phyloP scores from a whole-genome alignment of 352 stramenopile species.

The Globisporangium mamillatum region DNA sequence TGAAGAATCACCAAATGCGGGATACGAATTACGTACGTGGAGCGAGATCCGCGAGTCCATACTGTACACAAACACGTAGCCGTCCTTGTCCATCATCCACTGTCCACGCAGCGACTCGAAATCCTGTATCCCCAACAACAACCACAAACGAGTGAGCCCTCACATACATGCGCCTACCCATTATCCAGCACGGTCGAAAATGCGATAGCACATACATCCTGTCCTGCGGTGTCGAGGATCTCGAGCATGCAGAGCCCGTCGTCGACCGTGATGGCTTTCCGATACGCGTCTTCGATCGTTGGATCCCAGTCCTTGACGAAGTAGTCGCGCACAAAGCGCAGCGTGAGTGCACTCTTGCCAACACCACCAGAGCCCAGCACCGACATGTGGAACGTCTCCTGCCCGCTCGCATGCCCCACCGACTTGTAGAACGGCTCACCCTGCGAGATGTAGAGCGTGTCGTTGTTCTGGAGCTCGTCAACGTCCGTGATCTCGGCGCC shows the following conservation, averaged over 20 bases:
- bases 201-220: slow-evolving; percentile 61
- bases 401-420: slow-evolving; percentile 51
- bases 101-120: slow-evolving; percentile 87
- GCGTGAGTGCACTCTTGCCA: slow-evolving; percentile 89
- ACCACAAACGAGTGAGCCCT: neutral
- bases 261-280: slow-evolving; percentile 84
- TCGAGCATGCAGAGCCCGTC: slow-evolving; percentile 86
- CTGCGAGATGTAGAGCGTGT: slow-evolving; percentile 84
- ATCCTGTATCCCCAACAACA: slow-evolving; percentile 34
- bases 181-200: neutral
- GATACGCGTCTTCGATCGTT: slow-evolving; percentile 90
- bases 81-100: slow-evolving; percentile 92
- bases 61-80: slow-evolving; percentile 90
- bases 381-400: slow-evolving; percentile 86
- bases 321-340: slow-evolving; percentile 89
- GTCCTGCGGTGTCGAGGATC: slow-evolving; percentile 89
- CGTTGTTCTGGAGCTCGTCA: slow-evolving; percentile 88
- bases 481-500: slow-evolving; percentile 84
- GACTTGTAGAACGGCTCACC: slow-evolving; percentile 86
- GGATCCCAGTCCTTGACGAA: slow-evolving; percentile 92
- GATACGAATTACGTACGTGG: slow-evolving; percentile 40
- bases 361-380: slow-evolving; percentile 87
- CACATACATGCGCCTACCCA: neutral
- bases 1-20: neutral
- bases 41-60: slow-evolving; percentile 88